Base-by-base conservation (phyloP, 108 stramenopile species). In the Fragilariopsis cylindrus region DNA sequence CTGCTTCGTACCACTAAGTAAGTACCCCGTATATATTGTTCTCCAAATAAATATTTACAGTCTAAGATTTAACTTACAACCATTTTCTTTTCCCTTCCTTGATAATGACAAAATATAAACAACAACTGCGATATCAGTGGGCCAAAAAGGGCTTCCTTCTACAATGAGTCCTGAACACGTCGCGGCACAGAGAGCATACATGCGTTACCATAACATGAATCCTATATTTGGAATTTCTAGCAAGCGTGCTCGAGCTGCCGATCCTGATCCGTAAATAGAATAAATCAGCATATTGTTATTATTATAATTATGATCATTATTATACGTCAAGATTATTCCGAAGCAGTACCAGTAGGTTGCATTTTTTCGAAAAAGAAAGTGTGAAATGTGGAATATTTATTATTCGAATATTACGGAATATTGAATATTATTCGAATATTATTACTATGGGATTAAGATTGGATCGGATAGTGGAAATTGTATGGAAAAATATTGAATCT, bases 201-300 rank as follows among this genome's bases (percentile, higher is more conserved):
- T 94, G 93, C 91, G 93, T 77, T 94, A 94, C 79, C 93, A 94
- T 90, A 94, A 94, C 76, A 94, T 94, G 91, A 94, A 94, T 75
- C 93, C 93, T 13, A 94, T 94, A 77, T 92, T 73, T 70, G 93
- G 93, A 67, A 86, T 90, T 72, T 88, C 87, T 72, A 88, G 87
- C 79, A 88, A 89, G 87, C 71, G 67, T 41, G 72, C 81, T 47
- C 81, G 81, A 65, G 72, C 81, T 39, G 71, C 76, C 47, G 81
- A 82, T 47, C 76, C 81, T n/a, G 81, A 82, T 82, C 76, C 76
- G 16, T 82, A 81, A 76, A 30, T 30, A 30, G 30, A 30, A 30
- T 30, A 2, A 30, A 30, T 30, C 2, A 30, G 1, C 30, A 30
- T 30, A 30, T 30, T 30, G 30, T 30, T 30, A 30, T 30, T 30